Conservation (phyloP, 108 stramenopile genomes). For the Parmales sp. region DNA sequence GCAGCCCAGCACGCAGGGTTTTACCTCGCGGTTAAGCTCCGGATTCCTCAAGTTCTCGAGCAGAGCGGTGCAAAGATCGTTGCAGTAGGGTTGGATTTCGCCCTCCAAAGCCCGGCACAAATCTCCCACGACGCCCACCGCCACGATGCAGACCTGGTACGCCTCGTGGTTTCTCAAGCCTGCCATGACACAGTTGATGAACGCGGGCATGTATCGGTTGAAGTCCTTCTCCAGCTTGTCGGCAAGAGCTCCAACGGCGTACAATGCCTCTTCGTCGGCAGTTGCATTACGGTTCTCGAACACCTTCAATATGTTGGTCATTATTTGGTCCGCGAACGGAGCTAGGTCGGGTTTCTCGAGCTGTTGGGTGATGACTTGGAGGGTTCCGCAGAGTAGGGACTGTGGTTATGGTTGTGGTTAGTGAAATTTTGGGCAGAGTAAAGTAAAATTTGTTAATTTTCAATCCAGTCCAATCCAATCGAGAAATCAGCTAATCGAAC, state of each 20-base stretch:
- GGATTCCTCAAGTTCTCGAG: conserved; percentile 73
- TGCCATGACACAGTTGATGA: conserved; percentile 63
- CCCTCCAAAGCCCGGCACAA: conserved; percentile 74
- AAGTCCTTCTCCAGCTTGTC: conserved; percentile 74
- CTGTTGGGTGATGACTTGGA: conserved; percentile 69
- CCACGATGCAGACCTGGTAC: conserved; percentile 78
- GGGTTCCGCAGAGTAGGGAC: conserved; percentile 66
- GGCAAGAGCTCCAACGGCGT: conserved; percentile 75
- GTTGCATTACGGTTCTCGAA: conserved; percentile 68
- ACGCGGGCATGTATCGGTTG: conserved; percentile 75
- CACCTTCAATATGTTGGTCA: conserved; percentile 72
- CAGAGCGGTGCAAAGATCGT: conserved; percentile 79
- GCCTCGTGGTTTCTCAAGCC: conserved; percentile 82
- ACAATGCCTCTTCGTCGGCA: conserved; percentile 87
- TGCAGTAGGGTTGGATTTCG: conserved; percentile 71
- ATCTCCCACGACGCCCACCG: conserved; percentile 87
- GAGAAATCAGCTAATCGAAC: no score
- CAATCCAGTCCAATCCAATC: no score
- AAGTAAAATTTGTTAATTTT: no score
- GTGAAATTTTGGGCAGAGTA: no score
- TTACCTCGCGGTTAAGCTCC: conserved; percentile 71
- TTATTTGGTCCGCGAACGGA: conserved; percentile 65
- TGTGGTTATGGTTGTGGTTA: no score
- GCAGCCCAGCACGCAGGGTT: conserved; percentile 84
- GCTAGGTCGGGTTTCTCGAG: conserved; percentile 55